phyloP scores from a whole-genome alignment of 2,329 filamentous ascomycete species.

The Xylariomycetidae sp. region DNA sequence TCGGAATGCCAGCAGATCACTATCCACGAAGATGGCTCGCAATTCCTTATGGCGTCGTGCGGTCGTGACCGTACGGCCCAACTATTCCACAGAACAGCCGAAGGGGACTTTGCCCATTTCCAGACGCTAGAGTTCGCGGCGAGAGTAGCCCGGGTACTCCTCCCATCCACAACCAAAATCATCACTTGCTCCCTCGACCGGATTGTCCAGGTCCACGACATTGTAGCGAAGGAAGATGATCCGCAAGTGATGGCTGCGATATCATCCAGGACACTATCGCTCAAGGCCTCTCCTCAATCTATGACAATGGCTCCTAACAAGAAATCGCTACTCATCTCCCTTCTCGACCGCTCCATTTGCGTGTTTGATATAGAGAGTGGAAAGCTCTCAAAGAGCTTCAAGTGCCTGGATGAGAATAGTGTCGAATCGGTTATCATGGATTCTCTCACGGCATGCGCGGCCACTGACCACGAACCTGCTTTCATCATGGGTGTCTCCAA shows the following conservation, averaged over 20 bases:
- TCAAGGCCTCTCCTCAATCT: constrained; percentile 83
- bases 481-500: constrained; percentile 84
- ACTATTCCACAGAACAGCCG: constrained; percentile 61
- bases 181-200: constrained; percentile 87
- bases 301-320: constrained; percentile 66
- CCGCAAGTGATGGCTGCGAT: constrained; percentile 67
- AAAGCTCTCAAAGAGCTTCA: constrained; percentile 67
- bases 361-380: constrained; percentile 62
- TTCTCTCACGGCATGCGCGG: constrained; percentile 61
- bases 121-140: constrained; percentile 93
- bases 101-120: constrained; percentile 63
- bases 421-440: constrained; percentile 79
- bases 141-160: constrained; percentile 67
- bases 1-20: constrained; percentile 79
- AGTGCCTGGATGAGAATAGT: constrained; percentile 73
- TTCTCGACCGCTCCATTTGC: constrained; percentile 54
- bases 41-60: constrained; percentile 70
- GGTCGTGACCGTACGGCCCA: constrained; percentile 90
- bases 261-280: constrained; percentile 66
- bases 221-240: constrained; percentile 63
- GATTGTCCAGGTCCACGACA: constrained; percentile 75
- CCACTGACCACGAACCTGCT: constrained; percentile 46
- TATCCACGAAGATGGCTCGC: constrained; percentile 56
- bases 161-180: constrained; percentile 69
- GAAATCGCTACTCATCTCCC: constrained; percentile 51